phyloP scores from a whole-genome alignment of 805 yeast genomes.

The Debaryomyces tyrocola region DNA sequence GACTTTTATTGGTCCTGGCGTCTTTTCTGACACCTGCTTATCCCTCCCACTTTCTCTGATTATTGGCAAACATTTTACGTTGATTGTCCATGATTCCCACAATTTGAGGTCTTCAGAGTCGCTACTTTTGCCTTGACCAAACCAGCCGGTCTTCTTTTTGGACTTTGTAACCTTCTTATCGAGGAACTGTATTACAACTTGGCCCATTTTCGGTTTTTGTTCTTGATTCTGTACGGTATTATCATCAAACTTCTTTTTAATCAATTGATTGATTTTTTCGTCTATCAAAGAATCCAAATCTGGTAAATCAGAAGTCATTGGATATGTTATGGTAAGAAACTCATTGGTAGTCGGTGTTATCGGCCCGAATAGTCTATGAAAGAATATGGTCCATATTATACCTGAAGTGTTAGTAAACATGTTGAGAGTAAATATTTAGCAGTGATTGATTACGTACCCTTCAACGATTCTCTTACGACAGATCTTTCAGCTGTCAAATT shows the following conservation, averaged over 20 bases:
- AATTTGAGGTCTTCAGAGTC: slow-evolving; percentile 40
- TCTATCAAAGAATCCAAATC: slow-evolving; percentile 50
- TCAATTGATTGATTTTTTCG: slow-evolving; percentile 30
- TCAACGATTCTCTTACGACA: slow-evolving; percentile 53
- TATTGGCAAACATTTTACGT: slow-evolving; percentile 44
- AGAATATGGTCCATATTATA: slow-evolving; percentile 64
- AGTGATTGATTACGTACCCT: slow-evolving; percentile 37
- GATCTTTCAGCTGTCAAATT: slow-evolving; percentile 52
- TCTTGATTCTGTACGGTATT: slow-evolving; percentile 3
- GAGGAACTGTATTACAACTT: slow-evolving; percentile 36
- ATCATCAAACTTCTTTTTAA: slow-evolving; percentile 25
- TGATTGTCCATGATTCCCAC: slow-evolving; percentile 75
- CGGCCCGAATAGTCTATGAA: slow-evolving; percentile 67
- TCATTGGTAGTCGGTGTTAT: slow-evolving; percentile 56
- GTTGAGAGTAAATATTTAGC: background rate
- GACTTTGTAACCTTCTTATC: slow-evolving; percentile 37
- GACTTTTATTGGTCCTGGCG: background rate
- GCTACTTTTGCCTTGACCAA: slow-evolving; percentile 35
- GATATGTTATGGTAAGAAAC: slow-evolving; percentile 60
- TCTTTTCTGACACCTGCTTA: background rate
- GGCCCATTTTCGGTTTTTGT: slow-evolving; percentile 22
- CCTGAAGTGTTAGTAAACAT: slow-evolving; percentile 31
- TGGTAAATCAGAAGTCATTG: slow-evolving; percentile 45
- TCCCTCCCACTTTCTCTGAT: background rate
- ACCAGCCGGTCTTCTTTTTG: slow-evolving; percentile 55